Percentiles rank a stretch among this genome's conserved stretches.
Conservation (phyloP, 768 basidiomycete species). For the Macrolepiota fuliginosa region DNA sequence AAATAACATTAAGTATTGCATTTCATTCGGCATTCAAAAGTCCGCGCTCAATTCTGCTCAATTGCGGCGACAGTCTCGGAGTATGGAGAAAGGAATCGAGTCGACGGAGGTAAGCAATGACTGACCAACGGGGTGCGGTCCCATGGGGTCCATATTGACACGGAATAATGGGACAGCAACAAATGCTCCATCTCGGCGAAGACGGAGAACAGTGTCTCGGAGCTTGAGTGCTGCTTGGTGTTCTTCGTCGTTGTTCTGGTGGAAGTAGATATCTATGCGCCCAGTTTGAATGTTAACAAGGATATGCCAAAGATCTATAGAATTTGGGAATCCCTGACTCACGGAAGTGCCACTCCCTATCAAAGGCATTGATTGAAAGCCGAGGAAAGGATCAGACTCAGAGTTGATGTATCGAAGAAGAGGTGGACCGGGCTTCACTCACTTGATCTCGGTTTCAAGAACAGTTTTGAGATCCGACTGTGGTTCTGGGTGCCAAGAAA, state of each 20-base stretch:
- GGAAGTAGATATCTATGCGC: slow-evolving; percentile 76
- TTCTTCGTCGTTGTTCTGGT: slow-evolving; percentile 60
- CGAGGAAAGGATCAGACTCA: background rate
- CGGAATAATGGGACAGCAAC: slow-evolving; percentile 75
- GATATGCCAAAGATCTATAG: background rate
- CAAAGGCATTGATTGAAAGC: background rate
- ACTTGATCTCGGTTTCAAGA: slow-evolving; percentile 64
- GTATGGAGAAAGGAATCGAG: background rate
- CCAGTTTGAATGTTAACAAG: background rate
- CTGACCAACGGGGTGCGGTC: slow-evolving; percentile 76
- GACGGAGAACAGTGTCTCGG: slow-evolving; percentile 66
- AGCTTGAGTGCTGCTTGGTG: slow-evolving; percentile 65
- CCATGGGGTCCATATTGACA: slow-evolving; percentile 66
- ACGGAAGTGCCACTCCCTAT: slow-evolving; percentile 83
- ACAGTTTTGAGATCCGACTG: slow-evolving; percentile 55
- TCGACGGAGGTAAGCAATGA: background rate
- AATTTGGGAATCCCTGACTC: slow-evolving; percentile 21
- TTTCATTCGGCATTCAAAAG: background rate
- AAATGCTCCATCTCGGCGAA: slow-evolving; percentile 75
- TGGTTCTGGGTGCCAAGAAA: slow-evolving; percentile 11
- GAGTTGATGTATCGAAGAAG: background rate
- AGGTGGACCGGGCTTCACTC: slow-evolving; percentile 11
- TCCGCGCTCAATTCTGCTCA: background rate
- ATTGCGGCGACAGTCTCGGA: no score
- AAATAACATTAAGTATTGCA: background rate